Conservation (phyloP, 1,139 yeast genomes). For the Nakaseomyces sp. region DNA sequence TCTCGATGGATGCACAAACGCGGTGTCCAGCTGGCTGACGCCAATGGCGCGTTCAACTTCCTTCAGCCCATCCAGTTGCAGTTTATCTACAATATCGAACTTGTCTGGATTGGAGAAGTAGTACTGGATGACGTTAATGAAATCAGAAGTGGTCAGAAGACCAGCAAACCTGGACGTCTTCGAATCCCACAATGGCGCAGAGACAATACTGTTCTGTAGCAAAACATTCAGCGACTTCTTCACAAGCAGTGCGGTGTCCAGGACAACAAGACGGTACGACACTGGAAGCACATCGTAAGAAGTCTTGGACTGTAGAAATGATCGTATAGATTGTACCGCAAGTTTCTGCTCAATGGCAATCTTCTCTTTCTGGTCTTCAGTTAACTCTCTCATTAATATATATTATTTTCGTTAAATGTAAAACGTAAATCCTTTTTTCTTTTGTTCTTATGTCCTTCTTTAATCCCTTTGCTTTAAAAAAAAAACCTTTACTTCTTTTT, state of each 20-base stretch:
- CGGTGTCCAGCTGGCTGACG: slow-evolving; percentile 80
- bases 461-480: background rate
- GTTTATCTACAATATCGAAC: slow-evolving; percentile 78
- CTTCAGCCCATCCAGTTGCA: slow-evolving; percentile 75
- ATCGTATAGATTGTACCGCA: slow-evolving; percentile 69
- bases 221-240: slow-evolving; percentile 86
- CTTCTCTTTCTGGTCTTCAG: slow-evolving; percentile 6
- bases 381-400: slow-evolving; percentile 2
- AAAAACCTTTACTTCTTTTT: background rate
- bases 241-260: slow-evolving; percentile 84
- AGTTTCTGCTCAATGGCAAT: slow-evolving; percentile 46
- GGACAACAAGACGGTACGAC: slow-evolving; percentile 82
- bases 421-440: background rate
- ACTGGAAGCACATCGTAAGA: slow-evolving; percentile 97
- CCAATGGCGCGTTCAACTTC: slow-evolving; percentile 86
- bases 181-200: slow-evolving; percentile 96
- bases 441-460: too few species aligned
- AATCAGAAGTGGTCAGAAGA: slow-evolving; percentile 81
- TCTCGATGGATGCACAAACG: slow-evolving; percentile 84
- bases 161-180: slow-evolving; percentile 89
- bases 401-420: too few species aligned
- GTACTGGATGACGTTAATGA: slow-evolving; percentile 90
- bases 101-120: slow-evolving; percentile 85
- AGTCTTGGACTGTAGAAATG: slow-evolving; percentile 80
- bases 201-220: slow-evolving; percentile 86